A percentile compares a stretch with the other conserved stretches of the same genome.
phyloP scores from a whole-genome alignment of 2,329 filamentous ascomycete species.

The Pseudogymnoascus pannorum region DNA sequence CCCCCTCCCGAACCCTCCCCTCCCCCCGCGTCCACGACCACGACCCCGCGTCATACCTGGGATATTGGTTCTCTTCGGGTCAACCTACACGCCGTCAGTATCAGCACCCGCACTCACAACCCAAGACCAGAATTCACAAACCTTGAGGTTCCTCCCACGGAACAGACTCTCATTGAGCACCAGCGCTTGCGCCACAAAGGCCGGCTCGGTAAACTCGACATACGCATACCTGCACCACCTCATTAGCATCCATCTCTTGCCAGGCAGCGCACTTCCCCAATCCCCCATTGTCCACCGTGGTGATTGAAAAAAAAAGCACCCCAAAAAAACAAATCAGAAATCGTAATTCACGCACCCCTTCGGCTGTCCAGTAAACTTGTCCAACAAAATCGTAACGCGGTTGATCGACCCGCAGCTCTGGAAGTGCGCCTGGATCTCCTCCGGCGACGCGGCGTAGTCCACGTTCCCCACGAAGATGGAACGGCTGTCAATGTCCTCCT shows the following conservation, averaged over 20 bases:
- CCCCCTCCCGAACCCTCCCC: conserved; percentile 46
- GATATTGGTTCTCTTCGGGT: conserved; percentile 92
- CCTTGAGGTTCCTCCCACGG: conserved; percentile 91
- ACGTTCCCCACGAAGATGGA: conserved; percentile 99
- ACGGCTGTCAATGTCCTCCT: conserved; percentile 88
- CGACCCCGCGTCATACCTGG: conserved; percentile 86
- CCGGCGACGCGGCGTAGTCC: conserved; percentile 92
- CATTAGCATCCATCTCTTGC: conserved; percentile 47
- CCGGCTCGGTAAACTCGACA: conserved; percentile 94
- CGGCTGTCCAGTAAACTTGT: conserved; percentile 98
- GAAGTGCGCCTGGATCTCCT: conserved; percentile 98
- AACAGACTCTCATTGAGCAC: conserved; percentile 96
- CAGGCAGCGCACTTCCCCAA: conserved; percentile 43
- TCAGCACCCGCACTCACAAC: background rate
- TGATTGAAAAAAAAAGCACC: conserved; percentile 12
- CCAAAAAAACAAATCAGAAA: conserved; percentile 16
- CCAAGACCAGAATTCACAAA: conserved; percentile 32
- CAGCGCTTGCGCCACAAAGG: conserved; percentile 83
- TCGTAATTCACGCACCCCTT: conserved; percentile 68
- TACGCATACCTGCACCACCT: conserved; percentile 74
- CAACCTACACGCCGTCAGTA: conserved; percentile 45
- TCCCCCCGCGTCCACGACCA: conserved; percentile 47
- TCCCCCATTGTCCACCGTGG: background rate
- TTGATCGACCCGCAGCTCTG: conserved; percentile 97
- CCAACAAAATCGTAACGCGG: conserved; percentile 90